Evolutionary conservation across 257 asterid species (phyloP), one percentile per base, ranked within the genome.

Genomic region (Lavandula angustifolia): DNA sequence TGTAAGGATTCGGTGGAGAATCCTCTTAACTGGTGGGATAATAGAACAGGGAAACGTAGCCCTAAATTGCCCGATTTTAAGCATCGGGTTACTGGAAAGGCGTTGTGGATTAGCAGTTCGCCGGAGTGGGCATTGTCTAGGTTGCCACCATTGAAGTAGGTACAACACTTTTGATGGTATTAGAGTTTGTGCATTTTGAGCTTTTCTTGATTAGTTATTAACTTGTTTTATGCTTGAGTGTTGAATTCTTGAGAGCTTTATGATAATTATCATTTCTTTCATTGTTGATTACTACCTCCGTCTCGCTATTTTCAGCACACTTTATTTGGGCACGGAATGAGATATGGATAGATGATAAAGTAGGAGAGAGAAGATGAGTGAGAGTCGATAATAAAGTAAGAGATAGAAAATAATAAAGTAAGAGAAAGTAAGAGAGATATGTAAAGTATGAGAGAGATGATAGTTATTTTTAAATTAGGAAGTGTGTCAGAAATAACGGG

Each of bases 1-100:
- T 87, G 97, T 95, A 89, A 68, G 75, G 76, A 69, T 52, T 76
- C 84, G 77, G 83, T 79, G 54, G 87, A 85, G 37, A 70, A 81
- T 74, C 82, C 85, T 3, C 57, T 52, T 43, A 77, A 76, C 27
- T 83, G 89, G 89, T 80, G 86, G 86, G 89, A 80, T 75, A 80
- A 83, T 63, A 74, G 89, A 75, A 8, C 18, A 34, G 40, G 1
- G 10, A 80, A 80, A 44, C 44, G 37, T 32, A 55, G 63, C 59
- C 77, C 77, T 11, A 81, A 65, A 76, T 50, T 59, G 9, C 87
- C 89, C 4, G 90, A 84, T 59, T 84, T 83, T 76, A 80, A 69
- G 80, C 76, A 83, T 72, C 80, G 67, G 54, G 82, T 74, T 64
- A 66, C 82, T 0, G 82, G 79, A 22, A 74, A 75, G 64, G 85